These are phyloP conservation scores for Capsicum chinense DNA, from an alignment of 257 asterid species.

Conservation along the genomic window DNA sequence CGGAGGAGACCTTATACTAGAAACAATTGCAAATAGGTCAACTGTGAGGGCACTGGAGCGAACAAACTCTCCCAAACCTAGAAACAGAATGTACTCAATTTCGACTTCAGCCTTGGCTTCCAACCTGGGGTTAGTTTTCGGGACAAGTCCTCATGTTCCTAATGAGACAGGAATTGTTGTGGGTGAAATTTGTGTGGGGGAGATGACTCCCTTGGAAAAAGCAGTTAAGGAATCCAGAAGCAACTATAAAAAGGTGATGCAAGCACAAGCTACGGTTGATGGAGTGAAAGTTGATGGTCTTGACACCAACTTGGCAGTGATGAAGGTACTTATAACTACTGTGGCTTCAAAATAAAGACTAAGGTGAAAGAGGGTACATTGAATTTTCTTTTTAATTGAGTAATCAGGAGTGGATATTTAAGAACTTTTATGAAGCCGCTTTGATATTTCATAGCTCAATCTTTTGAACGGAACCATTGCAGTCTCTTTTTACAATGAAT, in stretches of 20 bases:
- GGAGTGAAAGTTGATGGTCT: slow-evolving; percentile 93
- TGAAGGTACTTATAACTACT: slow-evolving; percentile 62
- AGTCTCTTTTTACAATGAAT: background rate
- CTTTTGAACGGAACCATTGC: background rate
- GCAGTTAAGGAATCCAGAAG: slow-evolving; percentile 85
- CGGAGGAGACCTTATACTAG: slow-evolving; percentile 82
- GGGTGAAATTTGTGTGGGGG: slow-evolving; percentile 89
- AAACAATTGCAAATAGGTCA: slow-evolving; percentile 73
- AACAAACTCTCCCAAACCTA: slow-evolving; percentile 46
- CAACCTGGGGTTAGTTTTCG: slow-evolving; percentile 66
- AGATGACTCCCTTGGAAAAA: slow-evolving; percentile 73
- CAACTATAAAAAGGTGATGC: slow-evolving; percentile 69
- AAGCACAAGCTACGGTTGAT: slow-evolving; percentile 85
- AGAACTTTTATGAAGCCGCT: background rate
- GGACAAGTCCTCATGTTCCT: slow-evolving; percentile 54
- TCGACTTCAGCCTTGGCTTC: slow-evolving; percentile 77
- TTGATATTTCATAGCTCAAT: background rate
- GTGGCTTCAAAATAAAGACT: background rate
- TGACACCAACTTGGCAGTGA: slow-evolving; percentile 90
- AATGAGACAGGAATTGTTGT: slow-evolving; percentile 59
- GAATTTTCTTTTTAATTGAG: background rate
- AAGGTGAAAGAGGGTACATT: background rate
- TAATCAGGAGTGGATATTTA: background rate
- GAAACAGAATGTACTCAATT: slow-evolving; percentile 59
- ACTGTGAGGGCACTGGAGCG: slow-evolving; percentile 49